A percentile compares a stretch with the other conserved stretches of the same genome.
phyloP scores from a whole-genome alignment of 257 asterid genomes.

The Capsicum chinense region DNA sequence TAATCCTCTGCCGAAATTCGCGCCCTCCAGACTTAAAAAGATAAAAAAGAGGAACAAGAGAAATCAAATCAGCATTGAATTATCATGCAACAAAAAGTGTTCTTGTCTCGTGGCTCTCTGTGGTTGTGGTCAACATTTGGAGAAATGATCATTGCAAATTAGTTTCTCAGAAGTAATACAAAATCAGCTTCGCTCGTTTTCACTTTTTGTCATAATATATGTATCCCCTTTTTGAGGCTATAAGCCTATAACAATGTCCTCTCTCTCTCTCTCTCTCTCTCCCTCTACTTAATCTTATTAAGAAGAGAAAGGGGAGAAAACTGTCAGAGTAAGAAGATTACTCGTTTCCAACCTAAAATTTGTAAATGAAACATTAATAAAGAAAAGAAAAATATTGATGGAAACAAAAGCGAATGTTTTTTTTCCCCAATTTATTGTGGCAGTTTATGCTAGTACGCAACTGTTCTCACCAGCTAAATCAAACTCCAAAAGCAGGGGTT shows the following conservation, averaged over 20 bases:
- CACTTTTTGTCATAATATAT: background rate
- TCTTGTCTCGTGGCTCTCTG: background rate
- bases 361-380: background rate
- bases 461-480: background rate
- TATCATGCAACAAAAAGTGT: background rate
- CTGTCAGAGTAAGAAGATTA: background rate
- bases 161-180: background rate
- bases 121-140: background rate
- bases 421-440: background rate
- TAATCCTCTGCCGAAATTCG: too few relatives aligned
- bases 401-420: background rate
- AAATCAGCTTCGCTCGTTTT: background rate
- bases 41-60: background rate
- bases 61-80: background rate
- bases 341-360: background rate
- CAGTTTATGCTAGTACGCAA: background rate
- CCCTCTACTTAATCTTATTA: background rate
- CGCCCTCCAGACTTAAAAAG: too few relatives aligned
- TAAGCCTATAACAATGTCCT: background rate
- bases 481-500: background rate
- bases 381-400: background rate
- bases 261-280: background rate
- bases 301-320: background rate
- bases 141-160: background rate
- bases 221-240: background rate